Evolutionary conservation across 1,139 yeast genomes (phyloP).

Genomic region (Geotrichum citri-aurantii): DNA sequence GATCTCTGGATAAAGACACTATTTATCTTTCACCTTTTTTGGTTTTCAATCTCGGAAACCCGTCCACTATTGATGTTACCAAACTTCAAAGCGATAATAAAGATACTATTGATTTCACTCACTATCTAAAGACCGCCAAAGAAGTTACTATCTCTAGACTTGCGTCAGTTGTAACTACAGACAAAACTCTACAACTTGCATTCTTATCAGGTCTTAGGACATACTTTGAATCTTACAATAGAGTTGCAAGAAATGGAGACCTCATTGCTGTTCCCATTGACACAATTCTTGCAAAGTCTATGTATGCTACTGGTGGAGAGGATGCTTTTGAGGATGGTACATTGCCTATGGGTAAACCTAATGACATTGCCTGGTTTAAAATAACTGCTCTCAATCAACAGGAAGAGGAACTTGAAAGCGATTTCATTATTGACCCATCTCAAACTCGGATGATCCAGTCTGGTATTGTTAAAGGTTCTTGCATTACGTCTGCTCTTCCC

Average conservation of each 20-base stretch:
- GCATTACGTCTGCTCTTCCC: slow-evolving; percentile 41
- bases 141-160: slow-evolving; percentile 59
- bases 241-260: slow-evolving; percentile 60
- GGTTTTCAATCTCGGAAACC: slow-evolving; percentile 46
- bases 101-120: slow-evolving; percentile 16
- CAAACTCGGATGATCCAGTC: slow-evolving; percentile 64
- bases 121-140: slow-evolving; percentile 39
- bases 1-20: slow-evolving; percentile 38
- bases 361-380: slow-evolving; percentile 82
- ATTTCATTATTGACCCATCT: slow-evolving; percentile 57
- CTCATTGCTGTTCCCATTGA: slow-evolving; percentile 75
- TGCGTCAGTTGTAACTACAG: slow-evolving; percentile 67
- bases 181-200: slow-evolving; percentile 57
- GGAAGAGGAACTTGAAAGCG: slow-evolving; percentile 36
- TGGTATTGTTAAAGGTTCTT: slow-evolving; percentile 42
- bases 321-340: slow-evolving; percentile 27
- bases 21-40: slow-evolving; percentile 63
- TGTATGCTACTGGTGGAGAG: slow-evolving; percentile 39
- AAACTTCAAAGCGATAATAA: slow-evolving; percentile 17
- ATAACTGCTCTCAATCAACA: slow-evolving; percentile 40
- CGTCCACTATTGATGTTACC: slow-evolving; percentile 34
- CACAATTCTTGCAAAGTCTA: slow-evolving; percentile 56
- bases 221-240: slow-evolving; percentile 51
- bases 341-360: slow-evolving; percentile 58
- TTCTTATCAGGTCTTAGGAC: slow-evolving; percentile 59